Evolutionary conservation across 169 alveolate genomes (phyloP), one percentile per base, ranked within the genome.

Genomic region (Sarcocystis neurona): DNA sequence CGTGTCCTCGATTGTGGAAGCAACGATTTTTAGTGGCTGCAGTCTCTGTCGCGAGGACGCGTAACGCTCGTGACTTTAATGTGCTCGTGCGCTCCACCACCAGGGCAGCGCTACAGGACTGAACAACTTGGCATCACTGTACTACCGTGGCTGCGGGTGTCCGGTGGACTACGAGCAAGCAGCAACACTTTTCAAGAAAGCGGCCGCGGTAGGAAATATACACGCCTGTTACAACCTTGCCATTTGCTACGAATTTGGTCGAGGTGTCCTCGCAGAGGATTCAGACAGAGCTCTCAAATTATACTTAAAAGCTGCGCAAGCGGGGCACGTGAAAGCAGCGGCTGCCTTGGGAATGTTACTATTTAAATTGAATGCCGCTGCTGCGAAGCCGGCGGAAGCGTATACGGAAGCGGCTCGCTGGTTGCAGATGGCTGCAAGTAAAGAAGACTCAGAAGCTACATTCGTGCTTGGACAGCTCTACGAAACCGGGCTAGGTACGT

Each of bases 241-340:
- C 18, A 50, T 79, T 20, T 79, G 87, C 41, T 79, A 79, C 74
- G 87, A 79, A 74, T 48, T 48, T n/a, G 87, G 87, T 30, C 74
- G 34, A 20, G 87, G 87, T 3, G 87, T 79, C 41, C 2, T 46
- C 53, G 47, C 87, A 2, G 75, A 47, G 48, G 87, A 79, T 44
- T 48, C 87, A 2, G 87, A 79, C 41, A 20, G 23, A 20, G 72
- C 87, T 12, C 50, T 34, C 39, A 44, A 53, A 50, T 74, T 79
- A 30, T 79, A 79, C 34, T 47, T 37, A 74, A 27, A 30, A 18
- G 87, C 87, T 2, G 87, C 87, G 50, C 70, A 48, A 6, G 63
- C 48, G 32, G 87, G 87, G 27, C 87, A 79, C 74, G 87, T 79
- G 18, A 47, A 53, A 32, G 87, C 87, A n/a, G 70, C 75, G 10